Conservation (phyloP, 768 basidiomycete genomes). For the Mycena kentingensis region DNA sequence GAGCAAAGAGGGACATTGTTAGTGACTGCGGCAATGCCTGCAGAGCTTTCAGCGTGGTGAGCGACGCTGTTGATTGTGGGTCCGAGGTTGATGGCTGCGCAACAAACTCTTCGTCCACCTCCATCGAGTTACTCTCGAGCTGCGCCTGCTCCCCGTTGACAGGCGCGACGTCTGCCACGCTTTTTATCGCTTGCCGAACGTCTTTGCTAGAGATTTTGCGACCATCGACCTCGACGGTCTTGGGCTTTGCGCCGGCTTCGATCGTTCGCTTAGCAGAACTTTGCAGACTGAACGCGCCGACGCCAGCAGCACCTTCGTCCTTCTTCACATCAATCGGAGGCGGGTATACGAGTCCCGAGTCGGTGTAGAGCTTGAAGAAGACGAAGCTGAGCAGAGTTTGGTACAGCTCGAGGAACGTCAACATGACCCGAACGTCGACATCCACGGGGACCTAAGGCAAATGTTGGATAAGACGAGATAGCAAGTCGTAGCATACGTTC, state of each 20-base stretch:
- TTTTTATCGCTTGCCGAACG: constrained; percentile 65
- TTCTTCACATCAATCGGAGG: constrained; percentile 82
- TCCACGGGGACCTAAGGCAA: constrained; percentile 79
- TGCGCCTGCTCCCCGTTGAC: constrained; percentile 39
- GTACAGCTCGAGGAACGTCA: constrained; percentile 97
- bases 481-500: constrained; percentile 52
- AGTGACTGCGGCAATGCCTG: constrained; percentile 59
- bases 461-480: constrained; percentile 11
- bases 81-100: constrained; percentile 56
- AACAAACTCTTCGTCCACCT: constrained; percentile 70
- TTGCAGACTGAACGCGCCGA: constrained; percentile 84
- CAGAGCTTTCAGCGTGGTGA: constrained; percentile 72
- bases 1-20: constrained; percentile 70
- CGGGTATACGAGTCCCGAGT: constrained; percentile 91
- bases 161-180: constrained; percentile 36
- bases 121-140: constrained; percentile 35
- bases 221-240: constrained; percentile 47
- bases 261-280: constrained; percentile 35
- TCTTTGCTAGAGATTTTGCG: constrained; percentile 51
- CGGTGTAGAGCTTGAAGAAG: constrained; percentile 98
- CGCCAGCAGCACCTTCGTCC: constrained; percentile 83
- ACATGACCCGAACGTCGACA: constrained; percentile 96
- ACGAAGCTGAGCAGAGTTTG: constrained; percentile 95
- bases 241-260: constrained; percentile 47
- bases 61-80: constrained; percentile 43